These are phyloP conservation scores for Verbena officinalis DNA, from an alignment of 257 asterid genomes.

Conservation along the genomic window DNA sequence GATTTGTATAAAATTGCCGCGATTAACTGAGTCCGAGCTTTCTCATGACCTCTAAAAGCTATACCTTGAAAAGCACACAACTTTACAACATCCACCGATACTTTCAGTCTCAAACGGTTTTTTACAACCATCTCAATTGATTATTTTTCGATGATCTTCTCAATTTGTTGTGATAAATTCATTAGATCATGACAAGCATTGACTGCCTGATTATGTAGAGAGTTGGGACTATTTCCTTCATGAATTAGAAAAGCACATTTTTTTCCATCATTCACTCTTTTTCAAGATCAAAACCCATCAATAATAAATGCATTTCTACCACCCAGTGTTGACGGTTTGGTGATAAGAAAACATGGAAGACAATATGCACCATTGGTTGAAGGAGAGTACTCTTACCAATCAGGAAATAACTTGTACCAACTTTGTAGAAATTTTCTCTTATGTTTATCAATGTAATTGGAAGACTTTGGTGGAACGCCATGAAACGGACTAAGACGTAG, in stretches of 20 bases:
- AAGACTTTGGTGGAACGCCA: background rate
- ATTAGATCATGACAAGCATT: background rate
- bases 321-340: too few species aligned
- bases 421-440: background rate
- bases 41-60: background rate
- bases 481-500: background rate
- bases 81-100: background rate
- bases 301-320: background rate
- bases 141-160: background rate
- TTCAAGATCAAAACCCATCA: background rate
- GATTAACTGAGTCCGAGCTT: background rate
- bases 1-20: background rate
- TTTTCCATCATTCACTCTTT: background rate
- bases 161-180: background rate
- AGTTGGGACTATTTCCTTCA: background rate
- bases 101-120: background rate
- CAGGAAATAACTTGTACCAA: conserved; percentile 15
- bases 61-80: conserved; percentile 7
- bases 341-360: conserved; percentile 2
- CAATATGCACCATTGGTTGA: background rate
- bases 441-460: background rate
- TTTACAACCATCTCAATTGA: background rate
- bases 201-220: background rate
- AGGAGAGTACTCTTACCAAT: conserved; percentile 24
- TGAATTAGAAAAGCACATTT: background rate